A percentile compares a stretch with the other conserved stretches of the same genome.
These are phyloP conservation scores for Arthrinium puccinioides DNA, from an alignment of 2,329 filamentous ascomycete genomes.

Conservation along the genomic window DNA sequence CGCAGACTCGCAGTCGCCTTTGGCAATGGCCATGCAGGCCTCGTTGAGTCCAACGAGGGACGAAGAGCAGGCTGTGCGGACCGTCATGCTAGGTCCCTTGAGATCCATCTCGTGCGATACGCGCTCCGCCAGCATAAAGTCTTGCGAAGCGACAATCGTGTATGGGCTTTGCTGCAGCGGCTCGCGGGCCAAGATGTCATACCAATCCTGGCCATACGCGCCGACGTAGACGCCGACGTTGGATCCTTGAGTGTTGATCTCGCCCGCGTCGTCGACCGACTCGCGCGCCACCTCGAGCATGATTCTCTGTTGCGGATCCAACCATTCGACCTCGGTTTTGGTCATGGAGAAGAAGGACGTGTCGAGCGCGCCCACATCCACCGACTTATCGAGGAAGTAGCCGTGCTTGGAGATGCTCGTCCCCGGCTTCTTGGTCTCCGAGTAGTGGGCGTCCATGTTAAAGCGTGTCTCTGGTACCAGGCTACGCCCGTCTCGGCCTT, in stretches of 20 bases:
- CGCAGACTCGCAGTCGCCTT: too few species aligned
- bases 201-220: slow-evolving; percentile 17
- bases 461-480: slow-evolving; percentile 10
- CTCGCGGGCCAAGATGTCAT: slow-evolving; percentile 7
- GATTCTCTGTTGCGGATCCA: slow-evolving; percentile 30
- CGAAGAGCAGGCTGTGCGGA: slow-evolving; percentile 27
- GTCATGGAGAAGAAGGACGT: slow-evolving; percentile 31
- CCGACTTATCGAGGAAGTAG: slow-evolving; percentile 15
- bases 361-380: slow-evolving; percentile 14
- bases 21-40: too few species aligned
- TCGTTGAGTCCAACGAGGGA: too few species aligned
- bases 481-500: slow-evolving; percentile 9
- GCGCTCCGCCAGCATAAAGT: slow-evolving; percentile 24
- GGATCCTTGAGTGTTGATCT: slow-evolving; percentile 17
- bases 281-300: slow-evolving; percentile 32
- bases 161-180: slow-evolving; percentile 6
- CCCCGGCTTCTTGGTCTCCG: slow-evolving; percentile 6
- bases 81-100: slow-evolving; percentile 18
- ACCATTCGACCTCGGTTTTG: slow-evolving; percentile 26
- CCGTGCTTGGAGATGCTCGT: slow-evolving; percentile 13
- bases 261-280: slow-evolving; percentile 29
- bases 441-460: slow-evolving; percentile 11
- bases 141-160: slow-evolving; percentile 24
- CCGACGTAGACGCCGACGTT: slow-evolving; percentile 19
- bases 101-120: slow-evolving; percentile 22